Base-by-base conservation (phyloP, 768 basidiomycete species). In the Tylopilus intermedius region DNA sequence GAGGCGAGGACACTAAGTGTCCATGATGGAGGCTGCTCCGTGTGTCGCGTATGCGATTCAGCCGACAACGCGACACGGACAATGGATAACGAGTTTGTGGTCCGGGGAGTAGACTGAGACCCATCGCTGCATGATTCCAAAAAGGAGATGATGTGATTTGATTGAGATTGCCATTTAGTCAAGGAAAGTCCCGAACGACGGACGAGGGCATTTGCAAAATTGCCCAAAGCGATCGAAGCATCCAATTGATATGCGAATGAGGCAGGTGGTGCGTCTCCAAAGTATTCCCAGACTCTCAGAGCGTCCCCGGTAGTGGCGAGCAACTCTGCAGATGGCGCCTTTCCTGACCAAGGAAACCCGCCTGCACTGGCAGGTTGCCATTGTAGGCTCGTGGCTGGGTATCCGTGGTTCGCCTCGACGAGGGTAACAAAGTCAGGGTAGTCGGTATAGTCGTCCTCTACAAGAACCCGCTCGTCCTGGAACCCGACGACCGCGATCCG, bases 241-340 rank as follows among this genome's bases (percentile, higher is more conserved):
- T 60, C 62, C 21, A 64, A 55, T 41, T 62, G 60, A 50, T 53
- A 92, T 51, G 72, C 75, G 1, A 84, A 82, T 22, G 80, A 70
- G 21, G 77, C 60, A 8, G 78, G 66, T 29, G 81, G 74, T 38
- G 72, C 82, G 61, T 92, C 90, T 56, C 79, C 81, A 44, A 78
- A 76, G 58, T 95, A 87, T 68, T 97, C 94, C 82, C 89, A 98
- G 47, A 99, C 81, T 58, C 94, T 77, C 62, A 99, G 68, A 45
- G 91, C 91, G 71, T 98, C 96, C 26, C 91, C 92, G 0, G 93
- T 95, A 6, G 93, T 95, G 10, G 95, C 95, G 8, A 99, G 75
- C 44, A 96, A 72, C 69, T 99, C 96, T 44, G 88, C 77, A 45
- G 73, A 71, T 8, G 77, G 71, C 4, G 79, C 76, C 67, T 85